Percentiles rank a stretch among this genome's conserved stretches.
Evolutionary conservation across 2,329 filamentous ascomycete species (phyloP).

Genomic region (Cladophialophora bantiana): DNA sequence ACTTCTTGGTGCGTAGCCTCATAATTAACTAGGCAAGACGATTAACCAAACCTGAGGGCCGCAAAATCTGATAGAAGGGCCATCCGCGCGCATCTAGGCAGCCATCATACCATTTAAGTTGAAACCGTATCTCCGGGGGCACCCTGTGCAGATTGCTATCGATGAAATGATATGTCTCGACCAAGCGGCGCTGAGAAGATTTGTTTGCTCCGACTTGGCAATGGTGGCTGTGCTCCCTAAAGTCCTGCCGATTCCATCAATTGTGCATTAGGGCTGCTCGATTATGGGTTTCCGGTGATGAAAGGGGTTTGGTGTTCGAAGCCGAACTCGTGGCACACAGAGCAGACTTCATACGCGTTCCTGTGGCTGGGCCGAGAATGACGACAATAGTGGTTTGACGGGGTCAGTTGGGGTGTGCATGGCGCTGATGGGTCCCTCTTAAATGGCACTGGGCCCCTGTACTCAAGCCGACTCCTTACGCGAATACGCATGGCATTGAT

Average conservation of each 20-base stretch:
- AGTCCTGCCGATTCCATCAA: background rate
- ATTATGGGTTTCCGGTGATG: background rate
- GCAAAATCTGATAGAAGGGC: too few relatives aligned
- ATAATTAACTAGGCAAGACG: background rate
- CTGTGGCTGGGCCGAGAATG: background rate
- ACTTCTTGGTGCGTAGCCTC: too few relatives aligned
- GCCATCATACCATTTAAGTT: too few relatives aligned
- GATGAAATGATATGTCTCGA: background rate
- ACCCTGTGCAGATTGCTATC: background rate
- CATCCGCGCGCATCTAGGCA: too few relatives aligned
- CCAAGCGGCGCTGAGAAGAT: background rate
- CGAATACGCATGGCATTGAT: too few relatives aligned
- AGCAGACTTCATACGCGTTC: background rate
- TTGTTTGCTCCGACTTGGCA: background rate
- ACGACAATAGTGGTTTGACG: background rate
- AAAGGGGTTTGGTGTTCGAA: background rate
- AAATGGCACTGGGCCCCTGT: too few relatives aligned
- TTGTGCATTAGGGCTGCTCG: background rate
- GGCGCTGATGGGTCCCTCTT: too few relatives aligned
- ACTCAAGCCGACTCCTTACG: too few relatives aligned
- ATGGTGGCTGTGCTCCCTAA: background rate
- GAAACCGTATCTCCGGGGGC: too few relatives aligned
- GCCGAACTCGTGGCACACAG: background rate
- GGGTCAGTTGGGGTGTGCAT: too few relatives aligned
- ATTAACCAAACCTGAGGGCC: background rate